Base-by-base conservation (phyloP, 768 basidiomycete species). In the Boletus coccyginus region DNA sequence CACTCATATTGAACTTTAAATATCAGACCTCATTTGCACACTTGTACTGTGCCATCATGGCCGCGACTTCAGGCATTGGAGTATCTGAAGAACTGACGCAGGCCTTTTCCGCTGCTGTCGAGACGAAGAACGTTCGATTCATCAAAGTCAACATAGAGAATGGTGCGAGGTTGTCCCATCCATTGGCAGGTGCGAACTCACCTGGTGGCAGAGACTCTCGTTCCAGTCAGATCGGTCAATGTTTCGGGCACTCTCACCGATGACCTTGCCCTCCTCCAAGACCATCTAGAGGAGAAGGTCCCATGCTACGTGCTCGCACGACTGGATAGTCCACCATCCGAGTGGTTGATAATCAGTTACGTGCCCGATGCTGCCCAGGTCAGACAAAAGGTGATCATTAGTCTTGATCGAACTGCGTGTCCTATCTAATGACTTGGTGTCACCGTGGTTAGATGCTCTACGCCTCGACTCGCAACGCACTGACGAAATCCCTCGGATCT, bases 291-390 rank as follows among this genome's bases (percentile, higher is more conserved):
- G 33, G 81, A 86, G 31, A 72, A 81, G 53, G 66, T 73, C 1
- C 90, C 92, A 24, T 85, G 90, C n/a, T 94, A 92, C 72, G 72
- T 93, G 43, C 82, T 94, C 21, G 82, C 79, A 11, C 82, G 83
- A 52, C 69, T 84, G 36, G 89, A 90, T 60, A 72, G 77, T 19
- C 78, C 86, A 3, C 75, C 77, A 0, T 64, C 80, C 1, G 81
- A 86, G 59, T 94, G 92, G 92, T 74, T 90, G 36, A 78, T 81
- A 8, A 79, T 93, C 56, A 86, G 76, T 65, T 95, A 92, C 66
- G 90, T 94, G 7, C 93, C 93, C 1, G 93, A 95, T 58, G 67
- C 78, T 19, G 89, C 93, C 29, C 86, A 81, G 73, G 81, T 94
- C 57, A 80, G 90, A 66, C 83, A 90, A 72, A 95, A 94, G 84